Base-by-base conservation (phyloP, 371 early-diverging fungal species). In the Mucor plumbeus region DNA sequence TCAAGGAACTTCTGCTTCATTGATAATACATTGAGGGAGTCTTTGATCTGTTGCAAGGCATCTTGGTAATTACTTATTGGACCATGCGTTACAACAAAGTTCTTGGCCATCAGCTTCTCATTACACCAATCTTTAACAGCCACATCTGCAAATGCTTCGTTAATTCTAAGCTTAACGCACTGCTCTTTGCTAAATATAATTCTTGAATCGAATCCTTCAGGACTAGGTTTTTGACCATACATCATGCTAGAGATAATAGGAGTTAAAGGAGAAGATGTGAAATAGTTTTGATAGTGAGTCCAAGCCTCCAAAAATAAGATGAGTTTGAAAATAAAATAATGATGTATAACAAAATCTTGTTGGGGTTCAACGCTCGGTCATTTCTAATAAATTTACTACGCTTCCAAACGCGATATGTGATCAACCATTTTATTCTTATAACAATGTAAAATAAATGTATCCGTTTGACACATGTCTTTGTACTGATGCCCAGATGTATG, bases 381-480 rank as follows among this genome's bases (percentile, higher is more conserved):
- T n/a, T n/a, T n/a, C n/a, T n/a, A n/a, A 48, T 19, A n/a, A 48
- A 19, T 19, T 48, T 48, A 13, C 4, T 21, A 48, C 44, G 15
- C 44, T 54, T 33, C 54, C 54, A 54, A 54, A 54, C 54, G 31
- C 38, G 57, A 57, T 57, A 57, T 35, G 36, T 57, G n/a, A 57
- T 34, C 36, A 57, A 57, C 57, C 57, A 35, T 36, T 57, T 58
- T 58, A 36, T 19, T 39, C 40, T 58, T 58, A 58, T 58, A 19
- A 58, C 17, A 58, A 58, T 58, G n/a, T 40, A 39, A 58, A 39
- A 58, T 6, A 58, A 58, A 39, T 58, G n/a, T 10, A 58, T 39
- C 21, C 40, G 40, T 58, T 58, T 39, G 17, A 58, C 17, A 58
- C 40, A 39, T 58, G 10, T 39, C 40, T 17, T 48, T 48, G 50